Base-by-base conservation (phyloP, 345 rosid species). In the Linum usitatissimum region DNA sequence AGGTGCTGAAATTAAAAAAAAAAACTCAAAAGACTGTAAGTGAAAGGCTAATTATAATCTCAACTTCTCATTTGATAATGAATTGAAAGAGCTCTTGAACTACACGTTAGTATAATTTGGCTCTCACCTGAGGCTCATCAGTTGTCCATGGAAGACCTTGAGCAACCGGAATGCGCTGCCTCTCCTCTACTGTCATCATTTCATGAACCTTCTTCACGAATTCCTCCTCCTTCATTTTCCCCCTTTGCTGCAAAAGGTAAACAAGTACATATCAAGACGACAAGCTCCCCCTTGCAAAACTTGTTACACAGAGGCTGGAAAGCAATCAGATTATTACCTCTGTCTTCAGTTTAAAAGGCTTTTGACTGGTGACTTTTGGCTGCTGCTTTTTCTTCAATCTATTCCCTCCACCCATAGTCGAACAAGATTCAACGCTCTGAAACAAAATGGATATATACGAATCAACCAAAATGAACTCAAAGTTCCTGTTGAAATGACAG, bases 71-170 rank as follows among this genome's bases (percentile, higher is more conserved):
- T 10, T 23, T 45, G 17, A 10, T 45, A 23, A 23, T 23, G 28
- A 23, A 23, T 23, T 23, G 28, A 23, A 23, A 23, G 28, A 2
- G 28, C 28, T 23, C 28, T 45, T 45, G 51, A 12, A 3, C 28
- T 45, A 13, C 10, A 6, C 15, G 14, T 45, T 15, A 45, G 14
- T 55, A 34, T 34, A 34, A 34, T 34, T 34, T 7, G 8, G 38
- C 61, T 23, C 73, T 75, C 63, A 87, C 99, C 85, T 93, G 92
- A 19, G 97, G 96, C 61, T 86, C 99, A 69, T 93, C 99, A 51
- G 96, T 90, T 66, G 99, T 94, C 84, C 84, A 88, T 19, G 99
- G 97, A 66, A 87, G 90, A 65, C 96, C 97, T 78, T 88, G 97
- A 20, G 99, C 99, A 31, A 83, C 59, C 0, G 96, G 99, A 42